phyloP scores from a whole-genome alignment of 176 grass and related monocot genomes.

The Pharus latifolius region DNA sequence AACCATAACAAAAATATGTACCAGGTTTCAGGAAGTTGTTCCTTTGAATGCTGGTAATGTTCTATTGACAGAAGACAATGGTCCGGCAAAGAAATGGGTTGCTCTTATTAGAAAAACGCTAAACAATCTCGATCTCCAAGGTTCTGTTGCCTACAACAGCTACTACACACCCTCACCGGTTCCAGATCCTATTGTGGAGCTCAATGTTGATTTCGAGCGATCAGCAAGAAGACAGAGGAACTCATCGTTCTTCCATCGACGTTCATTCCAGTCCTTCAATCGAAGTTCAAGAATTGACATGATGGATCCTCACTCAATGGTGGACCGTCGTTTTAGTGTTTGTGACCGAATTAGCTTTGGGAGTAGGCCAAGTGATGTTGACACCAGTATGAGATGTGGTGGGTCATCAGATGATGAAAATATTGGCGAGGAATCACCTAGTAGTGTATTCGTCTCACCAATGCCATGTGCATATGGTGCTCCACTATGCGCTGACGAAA shows the following conservation, averaged over 20 bases:
- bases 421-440: conserved; percentile 73
- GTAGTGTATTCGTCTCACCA: conserved; percentile 58
- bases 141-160: conserved; percentile 32
- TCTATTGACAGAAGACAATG: conserved; percentile 63
- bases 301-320: conserved; percentile 52
- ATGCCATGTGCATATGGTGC: conserved; percentile 55
- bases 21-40: conserved; percentile 94
- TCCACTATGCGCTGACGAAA: conserved; percentile 38
- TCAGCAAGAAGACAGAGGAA: conserved; percentile 50
- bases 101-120: conserved; percentile 62
- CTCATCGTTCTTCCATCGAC: conserved; percentile 61
- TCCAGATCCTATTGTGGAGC: conserved; percentile 68
- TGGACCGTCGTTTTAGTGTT: conserved; percentile 78
- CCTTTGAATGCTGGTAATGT: conserved; percentile 94
- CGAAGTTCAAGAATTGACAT: conserved; percentile 60
- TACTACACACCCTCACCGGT: conserved; percentile 63
- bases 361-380: conserved; percentile 68
- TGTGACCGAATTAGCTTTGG: conserved; percentile 80
- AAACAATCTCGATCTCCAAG: conserved; percentile 53
- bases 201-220: conserved; percentile 76
- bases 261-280: conserved; percentile 65
- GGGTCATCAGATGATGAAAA: conserved; percentile 87
- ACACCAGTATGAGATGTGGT: conserved; percentile 64
- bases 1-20: neutral
- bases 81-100: conserved; percentile 81